A percentile compares a stretch with the other conserved stretches of the same genome.
These are phyloP conservation scores for Torulaspora maleeae DNA, from an alignment of 805 yeast genomes.

Conservation along the genomic window DNA sequence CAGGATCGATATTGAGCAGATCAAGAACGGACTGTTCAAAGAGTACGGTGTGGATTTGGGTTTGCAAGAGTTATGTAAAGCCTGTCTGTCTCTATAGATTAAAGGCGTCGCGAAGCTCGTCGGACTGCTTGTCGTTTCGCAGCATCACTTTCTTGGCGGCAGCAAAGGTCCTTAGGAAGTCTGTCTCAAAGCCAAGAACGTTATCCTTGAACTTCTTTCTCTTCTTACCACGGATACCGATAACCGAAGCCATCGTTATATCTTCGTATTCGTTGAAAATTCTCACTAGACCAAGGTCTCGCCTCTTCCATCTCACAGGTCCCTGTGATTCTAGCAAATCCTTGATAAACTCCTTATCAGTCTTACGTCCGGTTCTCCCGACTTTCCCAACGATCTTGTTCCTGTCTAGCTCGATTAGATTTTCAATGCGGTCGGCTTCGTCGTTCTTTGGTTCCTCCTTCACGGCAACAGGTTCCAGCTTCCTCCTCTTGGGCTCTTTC, in stretches of 20 bases:
- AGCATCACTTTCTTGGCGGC: slow-evolving; percentile 24
- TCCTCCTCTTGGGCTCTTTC: slow-evolving; percentile 1
- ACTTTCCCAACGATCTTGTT: slow-evolving; percentile 12
- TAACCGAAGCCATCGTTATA: slow-evolving; percentile 34
- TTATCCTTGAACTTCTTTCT: slow-evolving; percentile 33
- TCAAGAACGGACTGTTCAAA: slow-evolving; percentile 17
- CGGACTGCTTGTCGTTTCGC: slow-evolving; percentile 1
- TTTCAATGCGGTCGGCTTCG: slow-evolving; percentile 12
- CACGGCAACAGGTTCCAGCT: neutral
- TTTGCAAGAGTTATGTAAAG: slow-evolving; percentile 13
- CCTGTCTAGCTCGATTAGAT: slow-evolving; percentile 15
- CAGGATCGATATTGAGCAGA: slow-evolving; percentile 3
- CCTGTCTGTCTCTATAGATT: slow-evolving; percentile 13
- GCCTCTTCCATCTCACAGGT: slow-evolving; percentile 21
- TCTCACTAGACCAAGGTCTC: slow-evolving; percentile 32
- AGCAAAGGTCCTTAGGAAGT: slow-evolving; percentile 24
- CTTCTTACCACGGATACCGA: slow-evolving; percentile 37
- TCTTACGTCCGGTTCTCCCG: slow-evolving; percentile 10
- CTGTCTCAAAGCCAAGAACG: slow-evolving; percentile 35
- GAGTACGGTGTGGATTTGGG: slow-evolving; percentile 26
- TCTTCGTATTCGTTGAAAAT: slow-evolving; percentile 35
- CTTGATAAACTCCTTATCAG: slow-evolving; percentile 23
- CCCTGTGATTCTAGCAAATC: slow-evolving; percentile 25
- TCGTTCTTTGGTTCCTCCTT: slow-evolving; percentile 5
- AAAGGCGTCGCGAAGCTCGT: slow-evolving; percentile 1